Evolutionary conservation across 2,329 filamentous ascomycete species (phyloP), one percentile per base, ranked within the genome.

Genomic region (Canariomyces notabilis): DNA sequence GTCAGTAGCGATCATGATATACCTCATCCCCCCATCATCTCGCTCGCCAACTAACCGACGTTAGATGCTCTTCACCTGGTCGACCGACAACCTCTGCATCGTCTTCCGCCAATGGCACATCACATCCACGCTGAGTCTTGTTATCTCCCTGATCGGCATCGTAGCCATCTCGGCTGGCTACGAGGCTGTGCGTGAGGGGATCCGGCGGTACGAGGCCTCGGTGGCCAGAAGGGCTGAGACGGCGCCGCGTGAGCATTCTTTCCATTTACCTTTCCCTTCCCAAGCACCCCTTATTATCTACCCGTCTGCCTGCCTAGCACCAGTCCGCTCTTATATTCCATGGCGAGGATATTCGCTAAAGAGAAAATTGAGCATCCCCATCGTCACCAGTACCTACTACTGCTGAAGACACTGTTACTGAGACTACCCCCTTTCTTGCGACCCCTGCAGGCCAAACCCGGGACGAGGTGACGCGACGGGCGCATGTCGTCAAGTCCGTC

Each of bases 31-130:
- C 22, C 20, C 32, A 21, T 34, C 6, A 29, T 37, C 32, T 19
- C n/a, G 32, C 34, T 15, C n/a, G 18, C 9, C 16, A 33, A 14
- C 20, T 19, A 16, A 21, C 12, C 8, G 8, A 9, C 11, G 14
- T 16, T 57, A 95, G 89, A 97, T 96, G 91, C 82, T 97, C 57
- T 98, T 98, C 74, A 97, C 89, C 51, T 98, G 91, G 91, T 82
- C 89, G 66, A 91, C 90, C 2, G 80, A 76, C 46, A 86, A 97
- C 70, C 87, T 98, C 55, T 98, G 93, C 77, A 94, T 98, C 67
- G 80, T 98, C 67, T 98, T 97, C 75, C 78, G 77, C 59, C 81
- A 83, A 68, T 98, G 93, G 93, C 90, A 87, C 69, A 71, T 98
- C 66, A 82, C 77, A 52, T 82, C 83, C 51, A 82, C 83, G 3